Evolutionary conservation across 2,329 filamentous ascomycete species (phyloP), one percentile per base, ranked within the genome.

Genomic region (Fusarium stilboides): DNA sequence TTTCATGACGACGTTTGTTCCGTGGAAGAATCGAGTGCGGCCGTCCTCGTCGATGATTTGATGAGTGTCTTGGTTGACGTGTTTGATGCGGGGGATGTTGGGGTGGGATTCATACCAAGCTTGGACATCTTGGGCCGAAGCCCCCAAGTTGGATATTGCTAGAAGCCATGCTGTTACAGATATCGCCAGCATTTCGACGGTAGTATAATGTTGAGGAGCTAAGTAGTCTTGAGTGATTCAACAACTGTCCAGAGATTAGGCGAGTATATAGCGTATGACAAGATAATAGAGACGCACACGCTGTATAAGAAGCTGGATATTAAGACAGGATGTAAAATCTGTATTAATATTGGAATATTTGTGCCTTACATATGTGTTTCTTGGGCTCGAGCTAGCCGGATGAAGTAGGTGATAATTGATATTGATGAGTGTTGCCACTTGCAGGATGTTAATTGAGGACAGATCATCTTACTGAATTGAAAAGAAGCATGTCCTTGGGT

Each of bases 81-180:
- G 17, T n/a, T 46, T 54, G 20, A 54, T 54, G 0, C 40, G 40
- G 0, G 51, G 39, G 20, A 54, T 36, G 4, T 8, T 4, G 2
- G 51, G 40, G 33, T 54, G 40, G 24, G 40, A 2, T 13, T 54
- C 0, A 14, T 46, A 54, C 51, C 51, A 54, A 20, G 20, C n/a
- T 4, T 46, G 6, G 3, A 3, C 7, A 6, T 46, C 28, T 17
- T 54, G 51, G 1, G 51, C 51, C 0, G 20, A 4, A 4, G n/a
- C n/a, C 0, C n/a, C 39, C 2, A 3, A 15, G 13, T 4, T 20
- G 6, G 8, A 20, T 8, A 26, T 0, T 13, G 13, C 28, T 1
- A 54, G 2, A 36, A 34, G 20, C 28, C 40, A 54, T 9, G 28
- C n/a, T 8, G 19, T n/a, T 13, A 22, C 17, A 22, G 19, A 33